These are phyloP conservation scores for Polymyxa betae DNA, from an alignment of 208 protist genomes.

Conservation along the genomic window DNA sequence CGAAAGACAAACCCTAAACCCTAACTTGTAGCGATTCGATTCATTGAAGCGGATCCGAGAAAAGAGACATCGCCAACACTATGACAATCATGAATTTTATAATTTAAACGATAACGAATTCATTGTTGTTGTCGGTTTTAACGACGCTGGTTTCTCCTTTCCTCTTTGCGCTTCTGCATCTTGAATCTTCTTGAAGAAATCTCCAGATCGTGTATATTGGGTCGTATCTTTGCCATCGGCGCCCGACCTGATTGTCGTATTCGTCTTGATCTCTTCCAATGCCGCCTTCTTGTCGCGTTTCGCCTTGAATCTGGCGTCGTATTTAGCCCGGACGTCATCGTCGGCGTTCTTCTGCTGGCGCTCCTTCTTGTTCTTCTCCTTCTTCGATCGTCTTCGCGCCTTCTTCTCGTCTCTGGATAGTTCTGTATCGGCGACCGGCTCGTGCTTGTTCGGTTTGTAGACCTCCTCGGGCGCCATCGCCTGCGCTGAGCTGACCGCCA, in stretches of 20 bases:
- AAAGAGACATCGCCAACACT: too few relatives aligned
- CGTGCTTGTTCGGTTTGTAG: not conserved
- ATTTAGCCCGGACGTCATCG: not conserved
- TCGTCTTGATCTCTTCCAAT: not conserved
- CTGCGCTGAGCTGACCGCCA: slow-evolving; percentile 56
- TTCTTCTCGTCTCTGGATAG: not conserved
- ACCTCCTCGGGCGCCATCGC: slow-evolving; percentile 18
- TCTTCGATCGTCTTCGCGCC: not conserved
- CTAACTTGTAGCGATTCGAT: too few relatives aligned
- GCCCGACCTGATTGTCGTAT: not conserved
- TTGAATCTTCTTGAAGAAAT: slow-evolving; percentile 38
- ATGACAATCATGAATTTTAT: too few relatives aligned
- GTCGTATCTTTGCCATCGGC: not conserved
- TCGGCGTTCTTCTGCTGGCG: not conserved
- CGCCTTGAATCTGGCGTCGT: not conserved
- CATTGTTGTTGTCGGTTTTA: too few relatives aligned
- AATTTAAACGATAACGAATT: too few relatives aligned
- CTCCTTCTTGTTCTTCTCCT: not conserved
- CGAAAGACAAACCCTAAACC: too few relatives aligned
- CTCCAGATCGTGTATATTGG: not conserved
- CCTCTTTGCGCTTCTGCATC: not conserved
- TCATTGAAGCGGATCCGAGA: too few relatives aligned
- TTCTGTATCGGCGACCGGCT: not conserved
- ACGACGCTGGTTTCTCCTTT: not conserved
- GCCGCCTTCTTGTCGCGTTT: not conserved